Percentiles rank a stretch among this genome's conserved stretches.
Evolutionary conservation across 768 basidiomycete genomes (phyloP).

Genomic region (Leccinum truebloodii): DNA sequence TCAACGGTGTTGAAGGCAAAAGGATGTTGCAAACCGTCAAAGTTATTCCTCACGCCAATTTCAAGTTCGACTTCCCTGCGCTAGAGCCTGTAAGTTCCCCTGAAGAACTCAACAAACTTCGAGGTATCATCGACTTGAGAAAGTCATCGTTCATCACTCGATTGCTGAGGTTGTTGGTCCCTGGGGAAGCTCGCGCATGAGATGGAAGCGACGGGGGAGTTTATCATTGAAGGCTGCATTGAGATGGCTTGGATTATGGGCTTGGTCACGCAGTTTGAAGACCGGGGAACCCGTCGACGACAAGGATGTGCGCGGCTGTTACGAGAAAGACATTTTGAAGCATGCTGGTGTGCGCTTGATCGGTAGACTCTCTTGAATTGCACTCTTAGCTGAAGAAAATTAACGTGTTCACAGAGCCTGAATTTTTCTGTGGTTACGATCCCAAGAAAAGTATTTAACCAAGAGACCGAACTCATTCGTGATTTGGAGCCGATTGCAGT

Average conservation of each 20-base stretch:
- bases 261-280: conserved; percentile 41
- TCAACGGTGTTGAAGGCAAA: conserved; percentile 90
- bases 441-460: conserved; percentile 97
- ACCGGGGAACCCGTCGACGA: conserved; percentile 93
- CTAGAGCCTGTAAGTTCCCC: conserved; percentile 75
- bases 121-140: conserved; percentile 93
- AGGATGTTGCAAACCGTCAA: conserved; percentile 89
- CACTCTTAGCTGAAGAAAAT: conserved; percentile 7
- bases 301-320: conserved; percentile 92
- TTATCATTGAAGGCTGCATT: conserved; percentile 96
- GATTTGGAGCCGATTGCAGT: conserved; percentile 97
- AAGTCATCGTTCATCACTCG: conserved; percentile 95
- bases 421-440: conserved; percentile 96
- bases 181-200: conserved; percentile 99
- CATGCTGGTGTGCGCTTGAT: conserved; percentile 95
- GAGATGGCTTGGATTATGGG: conserved; percentile 29
- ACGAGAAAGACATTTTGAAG: conserved; percentile 89
- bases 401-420: conserved; percentile 67
- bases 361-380: conserved; percentile 51
- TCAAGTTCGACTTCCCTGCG: conserved; percentile 91
- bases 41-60: conserved; percentile 96
- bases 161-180: conserved; percentile 95
- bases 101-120: conserved; percentile 73
- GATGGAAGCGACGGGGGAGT: conserved; percentile 97
- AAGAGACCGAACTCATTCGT: conserved; percentile 94